A percentile compares a stretch with the other conserved stretches of the same genome.
Evolutionary conservation across 176 grass and related monocot genomes (phyloP).

Genomic region (Canna indica): DNA sequence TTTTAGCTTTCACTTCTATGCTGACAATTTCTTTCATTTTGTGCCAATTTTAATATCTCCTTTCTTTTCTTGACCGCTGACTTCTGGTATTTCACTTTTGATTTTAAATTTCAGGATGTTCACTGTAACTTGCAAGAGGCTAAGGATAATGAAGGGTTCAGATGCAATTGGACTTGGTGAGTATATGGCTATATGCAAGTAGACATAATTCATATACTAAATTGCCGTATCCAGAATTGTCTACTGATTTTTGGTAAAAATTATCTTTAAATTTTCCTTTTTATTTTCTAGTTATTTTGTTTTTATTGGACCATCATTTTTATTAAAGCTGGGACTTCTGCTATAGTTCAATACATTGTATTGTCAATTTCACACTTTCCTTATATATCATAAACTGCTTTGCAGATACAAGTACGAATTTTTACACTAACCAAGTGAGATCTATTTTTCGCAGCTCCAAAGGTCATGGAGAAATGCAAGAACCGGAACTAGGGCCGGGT

Average conservation of each 20-base stretch:
- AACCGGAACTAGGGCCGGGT: constrained; percentile 1
- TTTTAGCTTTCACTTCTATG: neutral
- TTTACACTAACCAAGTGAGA: neutral
- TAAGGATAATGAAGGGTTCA: constrained; percentile 82
- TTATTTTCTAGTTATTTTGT: no score
- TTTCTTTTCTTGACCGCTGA: neutral
- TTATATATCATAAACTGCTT: neutral
- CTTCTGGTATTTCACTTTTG: neutral
- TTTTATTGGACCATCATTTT: no score
- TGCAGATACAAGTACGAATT: neutral
- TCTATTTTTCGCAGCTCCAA: constrained; percentile 2
- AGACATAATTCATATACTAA: neutral
- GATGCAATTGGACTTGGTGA: constrained; percentile 82
- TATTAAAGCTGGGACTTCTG: no score
- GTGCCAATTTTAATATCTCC: neutral
- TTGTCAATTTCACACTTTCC: neutral
- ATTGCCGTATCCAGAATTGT: neutral
- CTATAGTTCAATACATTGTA: no score
- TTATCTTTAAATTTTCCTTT: no score
- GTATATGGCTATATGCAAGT: no score
- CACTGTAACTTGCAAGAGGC: constrained; percentile 49
- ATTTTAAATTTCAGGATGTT: constrained; percentile 55
- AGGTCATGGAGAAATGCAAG: constrained; percentile 4
- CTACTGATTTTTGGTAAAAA: neutral
- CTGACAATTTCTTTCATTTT: neutral